Evolutionary conservation across 352 stramenopile genomes (phyloP).

Genomic region (Pythium phragmiticola): DNA sequence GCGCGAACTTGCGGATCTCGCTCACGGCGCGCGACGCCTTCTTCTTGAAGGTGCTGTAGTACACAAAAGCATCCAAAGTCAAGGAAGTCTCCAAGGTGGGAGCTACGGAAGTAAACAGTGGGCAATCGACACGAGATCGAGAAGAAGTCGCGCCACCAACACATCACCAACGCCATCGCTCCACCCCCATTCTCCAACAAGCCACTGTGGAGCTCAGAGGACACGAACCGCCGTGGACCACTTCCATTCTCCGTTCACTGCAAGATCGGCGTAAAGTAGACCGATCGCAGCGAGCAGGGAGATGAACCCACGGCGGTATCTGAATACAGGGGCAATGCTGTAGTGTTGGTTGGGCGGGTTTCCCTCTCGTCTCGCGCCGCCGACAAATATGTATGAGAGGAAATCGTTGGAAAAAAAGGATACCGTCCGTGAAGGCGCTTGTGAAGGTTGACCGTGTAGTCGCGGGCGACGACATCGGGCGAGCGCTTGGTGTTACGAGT

Average conservation of each 20-base stretch:
- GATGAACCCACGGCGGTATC: background rate
- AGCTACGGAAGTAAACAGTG: slow-evolving; percentile 53
- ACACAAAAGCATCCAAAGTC: slow-evolving; percentile 45
- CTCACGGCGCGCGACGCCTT: slow-evolving; percentile 96
- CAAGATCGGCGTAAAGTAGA: slow-evolving; percentile 11
- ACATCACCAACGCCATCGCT: background rate
- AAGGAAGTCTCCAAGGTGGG: slow-evolving; percentile 88
- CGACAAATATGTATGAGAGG: slow-evolving; percentile 17
- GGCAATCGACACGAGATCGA: slow-evolving; percentile 1
- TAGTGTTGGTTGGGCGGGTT: background rate
- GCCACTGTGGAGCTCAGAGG: too few relatives aligned
- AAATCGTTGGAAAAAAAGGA: slow-evolving; percentile 67
- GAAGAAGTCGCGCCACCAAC: background rate
- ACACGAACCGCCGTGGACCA: background rate
- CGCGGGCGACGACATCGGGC: slow-evolving; percentile 94
- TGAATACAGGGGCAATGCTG: background rate
- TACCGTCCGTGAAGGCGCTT: slow-evolving; percentile 94
- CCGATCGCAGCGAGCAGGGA: background rate
- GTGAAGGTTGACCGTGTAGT: slow-evolving; percentile 99
- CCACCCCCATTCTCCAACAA: background rate
- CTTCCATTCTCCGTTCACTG: background rate
- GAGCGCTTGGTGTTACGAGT: slow-evolving; percentile 83
- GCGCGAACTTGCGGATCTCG: slow-evolving; percentile 97
- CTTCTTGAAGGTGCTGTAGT: slow-evolving; percentile 95
- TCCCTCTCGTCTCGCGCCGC: background rate